phyloP scores from a whole-genome alignment of 495 filamentous ascomycete genomes.

The Letharia lupina region DNA sequence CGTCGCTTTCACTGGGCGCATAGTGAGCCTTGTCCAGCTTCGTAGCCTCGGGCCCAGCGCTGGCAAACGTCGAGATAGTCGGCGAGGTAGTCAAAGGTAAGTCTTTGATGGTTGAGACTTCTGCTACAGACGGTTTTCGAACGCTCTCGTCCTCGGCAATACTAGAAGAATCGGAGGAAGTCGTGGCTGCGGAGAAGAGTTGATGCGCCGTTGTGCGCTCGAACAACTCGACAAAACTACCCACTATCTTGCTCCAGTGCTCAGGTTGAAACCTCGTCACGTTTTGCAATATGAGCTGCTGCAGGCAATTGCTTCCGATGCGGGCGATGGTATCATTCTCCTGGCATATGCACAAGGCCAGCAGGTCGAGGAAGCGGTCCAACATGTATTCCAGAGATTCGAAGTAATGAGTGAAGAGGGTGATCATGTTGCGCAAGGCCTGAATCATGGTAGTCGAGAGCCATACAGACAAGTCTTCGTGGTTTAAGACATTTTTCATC shows the following conservation, averaged over 20 bases:
- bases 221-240: constrained; percentile 91
- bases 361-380: constrained; percentile 82
- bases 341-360: constrained; percentile 94
- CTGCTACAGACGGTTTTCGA: constrained; percentile 17
- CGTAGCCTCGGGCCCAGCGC: constrained; percentile 24
- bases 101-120: constrained; percentile 18
- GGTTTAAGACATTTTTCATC: constrained; percentile 85
- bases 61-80: constrained; percentile 19
- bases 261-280: constrained; percentile 77
- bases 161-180: constrained; percentile 34
- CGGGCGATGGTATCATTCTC: constrained; percentile 98
- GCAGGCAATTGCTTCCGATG: constrained; percentile 95
- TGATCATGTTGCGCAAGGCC: constrained; percentile 95
- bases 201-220: constrained; percentile 88
- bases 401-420: constrained; percentile 96
- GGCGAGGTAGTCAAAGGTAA: constrained; percentile 31
- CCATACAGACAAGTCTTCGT: constrained; percentile 98
- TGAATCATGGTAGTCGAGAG: constrained; percentile 99
- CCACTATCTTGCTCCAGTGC: constrained; percentile 92
- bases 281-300: constrained; percentile 92
- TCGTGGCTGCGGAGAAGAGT: constrained; percentile 78
- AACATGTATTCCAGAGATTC: constrained; percentile 94
- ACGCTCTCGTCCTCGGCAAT: constrained; percentile 22
- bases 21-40: constrained; percentile 28
- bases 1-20: constrained; percentile 25